These are phyloP conservation scores for Wickerhamomyces queroliae DNA, from an alignment of 805 yeast genomes.

Conservation along the genomic window DNA sequence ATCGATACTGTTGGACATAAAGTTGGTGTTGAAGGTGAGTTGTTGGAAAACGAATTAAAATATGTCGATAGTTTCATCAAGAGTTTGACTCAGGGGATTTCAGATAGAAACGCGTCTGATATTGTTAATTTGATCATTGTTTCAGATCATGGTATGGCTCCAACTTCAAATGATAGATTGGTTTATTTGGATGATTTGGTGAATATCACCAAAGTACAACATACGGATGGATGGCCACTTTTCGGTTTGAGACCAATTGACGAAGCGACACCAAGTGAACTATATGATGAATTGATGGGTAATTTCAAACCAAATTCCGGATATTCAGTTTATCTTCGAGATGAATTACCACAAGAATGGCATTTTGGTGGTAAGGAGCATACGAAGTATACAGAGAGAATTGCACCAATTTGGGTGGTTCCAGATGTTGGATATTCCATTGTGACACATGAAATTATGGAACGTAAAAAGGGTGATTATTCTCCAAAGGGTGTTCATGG, in stretches of 20 bases:
- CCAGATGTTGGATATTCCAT: slow-evolving; percentile 80
- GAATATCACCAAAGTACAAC: slow-evolving; percentile 45
- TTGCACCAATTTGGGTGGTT: slow-evolving; percentile 82
- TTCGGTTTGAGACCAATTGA: slow-evolving; percentile 62
- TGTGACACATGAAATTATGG: slow-evolving; percentile 54
- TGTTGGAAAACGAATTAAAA: slow-evolving; percentile 45
- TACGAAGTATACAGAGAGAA: slow-evolving; percentile 42
- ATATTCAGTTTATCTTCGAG: slow-evolving; percentile 45
- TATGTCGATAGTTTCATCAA: slow-evolving; percentile 65
- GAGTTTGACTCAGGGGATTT: slow-evolving; percentile 40
- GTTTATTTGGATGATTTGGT: slow-evolving; percentile 70
- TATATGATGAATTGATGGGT: slow-evolving; percentile 37
- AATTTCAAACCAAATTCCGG: slow-evolving; percentile 27
- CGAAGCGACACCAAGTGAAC: slow-evolving; percentile 32
- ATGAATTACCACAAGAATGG: slow-evolving; percentile 42
- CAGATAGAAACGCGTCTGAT: slow-evolving; percentile 48
- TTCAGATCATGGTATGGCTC: slow-evolving; percentile 94
- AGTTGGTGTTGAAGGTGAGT: slow-evolving; percentile 60
- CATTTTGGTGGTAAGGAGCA: slow-evolving; percentile 24
- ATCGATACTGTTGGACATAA: slow-evolving; percentile 76
- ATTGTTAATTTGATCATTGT: slow-evolving; percentile 73
- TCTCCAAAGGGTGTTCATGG: slow-evolving; percentile 69
- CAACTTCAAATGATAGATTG: slow-evolving; percentile 66
- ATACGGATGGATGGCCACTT: slow-evolving; percentile 82
- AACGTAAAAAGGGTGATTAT: slow-evolving; percentile 20